Percentiles rank a stretch among this genome's conserved stretches.
phyloP scores from a whole-genome alignment of 331 rosid genomes.

The Rosa hybrid region DNA sequence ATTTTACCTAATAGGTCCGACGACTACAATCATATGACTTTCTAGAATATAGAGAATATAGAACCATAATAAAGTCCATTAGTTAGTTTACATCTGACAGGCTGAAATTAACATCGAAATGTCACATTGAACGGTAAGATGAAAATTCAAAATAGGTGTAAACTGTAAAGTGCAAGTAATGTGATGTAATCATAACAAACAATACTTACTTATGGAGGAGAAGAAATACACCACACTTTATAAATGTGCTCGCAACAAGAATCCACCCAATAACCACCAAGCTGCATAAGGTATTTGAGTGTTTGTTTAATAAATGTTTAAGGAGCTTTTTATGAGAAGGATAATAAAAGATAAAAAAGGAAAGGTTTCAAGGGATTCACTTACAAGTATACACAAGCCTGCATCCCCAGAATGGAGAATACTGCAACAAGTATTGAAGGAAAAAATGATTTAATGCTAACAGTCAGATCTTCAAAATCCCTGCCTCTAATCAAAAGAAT shows the following conservation, averaged over 20 bases:
- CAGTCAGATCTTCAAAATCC: neutral
- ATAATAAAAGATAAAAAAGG: neutral
- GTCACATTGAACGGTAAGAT: neutral
- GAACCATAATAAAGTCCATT: neutral
- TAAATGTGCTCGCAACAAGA: conserved; percentile 85
- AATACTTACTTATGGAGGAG: conserved; percentile 57
- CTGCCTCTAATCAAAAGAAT: neutral
- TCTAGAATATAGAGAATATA: neutral
- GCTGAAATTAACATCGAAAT: neutral
- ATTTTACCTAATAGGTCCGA: neutral
- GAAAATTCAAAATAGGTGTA: neutral
- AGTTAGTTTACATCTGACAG: neutral
- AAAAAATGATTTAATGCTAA: neutral
- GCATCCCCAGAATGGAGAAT: conserved; percentile 55
- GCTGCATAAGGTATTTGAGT: conserved; percentile 36
- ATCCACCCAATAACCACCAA: conserved; percentile 77
- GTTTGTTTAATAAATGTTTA: neutral
- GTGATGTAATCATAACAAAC: neutral
- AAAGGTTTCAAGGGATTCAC: conserved; percentile 22
- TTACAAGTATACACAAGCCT: conserved; percentile 46
- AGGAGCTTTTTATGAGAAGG: neutral
- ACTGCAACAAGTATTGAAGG: conserved; percentile 40
- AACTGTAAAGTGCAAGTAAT: neutral
- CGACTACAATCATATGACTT: neutral
- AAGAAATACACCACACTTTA: conserved; percentile 79